Conservation (phyloP, 148 eudicot genomes). For the Oxyria digyna region DNA sequence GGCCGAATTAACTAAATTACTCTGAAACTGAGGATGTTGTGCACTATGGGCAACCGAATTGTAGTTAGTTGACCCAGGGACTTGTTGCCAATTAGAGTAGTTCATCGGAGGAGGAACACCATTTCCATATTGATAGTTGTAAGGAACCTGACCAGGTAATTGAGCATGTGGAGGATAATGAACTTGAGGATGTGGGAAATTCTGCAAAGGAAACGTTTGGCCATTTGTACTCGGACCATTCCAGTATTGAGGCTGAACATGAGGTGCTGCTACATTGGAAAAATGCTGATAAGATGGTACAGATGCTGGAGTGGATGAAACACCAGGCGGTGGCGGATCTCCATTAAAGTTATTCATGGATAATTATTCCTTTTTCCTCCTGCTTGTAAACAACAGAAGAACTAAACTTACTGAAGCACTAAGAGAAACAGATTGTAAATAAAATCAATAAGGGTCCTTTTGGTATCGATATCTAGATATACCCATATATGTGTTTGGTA, state of each 20-base stretch:
- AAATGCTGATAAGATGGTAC: constrained; percentile 26
- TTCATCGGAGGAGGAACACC: constrained; percentile 13
- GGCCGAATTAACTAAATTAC: constrained; percentile 12
- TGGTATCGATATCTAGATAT: too few species aligned
- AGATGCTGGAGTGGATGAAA: constrained; percentile 25
- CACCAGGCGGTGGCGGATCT: constrained; percentile 67
- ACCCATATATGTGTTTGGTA: too few species aligned
- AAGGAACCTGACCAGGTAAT: constrained; percentile 21
- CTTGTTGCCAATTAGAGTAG: constrained; percentile 25
- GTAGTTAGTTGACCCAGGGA: constrained; percentile 7
- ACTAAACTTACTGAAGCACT: not conserved
- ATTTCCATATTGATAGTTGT: constrained; percentile 28
- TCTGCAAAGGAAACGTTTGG: constrained; percentile 22
- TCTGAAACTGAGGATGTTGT: constrained; percentile 14
- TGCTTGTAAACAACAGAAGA: not conserved
- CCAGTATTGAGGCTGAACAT: constrained; percentile 23
- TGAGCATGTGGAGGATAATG: constrained; percentile 21
- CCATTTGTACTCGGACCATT: constrained; percentile 21
- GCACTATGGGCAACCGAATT: constrained; percentile 13
- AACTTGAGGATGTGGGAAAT: constrained; percentile 21
- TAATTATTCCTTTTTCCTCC: not conserved
- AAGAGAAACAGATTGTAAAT: not conserved
- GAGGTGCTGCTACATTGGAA: constrained; percentile 20
- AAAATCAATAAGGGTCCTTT: too few species aligned
- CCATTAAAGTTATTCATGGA: constrained; percentile 39